Percentiles rank a stretch among this genome's conserved stretches.
Conservation (phyloP, 306 rosid species). For the Citrullus amarus region DNA sequence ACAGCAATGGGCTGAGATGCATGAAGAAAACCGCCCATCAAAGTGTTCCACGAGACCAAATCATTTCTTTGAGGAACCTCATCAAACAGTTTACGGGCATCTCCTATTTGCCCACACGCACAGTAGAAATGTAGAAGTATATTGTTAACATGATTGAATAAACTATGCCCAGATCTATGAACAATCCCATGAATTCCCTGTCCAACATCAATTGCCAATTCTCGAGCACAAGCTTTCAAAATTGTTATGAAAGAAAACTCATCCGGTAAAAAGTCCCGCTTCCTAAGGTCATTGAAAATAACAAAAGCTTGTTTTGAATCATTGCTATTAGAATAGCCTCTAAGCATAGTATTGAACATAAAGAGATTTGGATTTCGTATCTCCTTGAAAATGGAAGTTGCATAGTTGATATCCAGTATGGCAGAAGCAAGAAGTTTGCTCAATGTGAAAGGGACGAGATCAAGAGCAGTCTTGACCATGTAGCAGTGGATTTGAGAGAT, state of each 20-base stretch:
- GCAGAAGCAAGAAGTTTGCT: slow-evolving; percentile 60
- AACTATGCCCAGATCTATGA: slow-evolving; percentile 35
- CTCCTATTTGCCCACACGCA: slow-evolving; percentile 33
- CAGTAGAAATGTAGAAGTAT: slow-evolving; percentile 40
- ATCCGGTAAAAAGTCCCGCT: slow-evolving; percentile 21
- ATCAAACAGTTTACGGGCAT: slow-evolving; percentile 48
- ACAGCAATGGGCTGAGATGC: slow-evolving; percentile 28
- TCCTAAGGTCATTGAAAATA: slow-evolving; percentile 40
- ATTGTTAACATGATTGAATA: slow-evolving; percentile 41
- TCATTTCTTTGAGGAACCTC: slow-evolving; percentile 40
- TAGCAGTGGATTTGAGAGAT: slow-evolving; percentile 38
- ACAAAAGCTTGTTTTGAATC: slow-evolving; percentile 32
- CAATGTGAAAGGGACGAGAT: slow-evolving; percentile 28
- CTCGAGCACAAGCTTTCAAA: slow-evolving; percentile 47
- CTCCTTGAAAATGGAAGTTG: slow-evolving; percentile 41
- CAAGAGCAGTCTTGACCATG: slow-evolving; percentile 41
- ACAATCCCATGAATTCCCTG: slow-evolving; percentile 50
- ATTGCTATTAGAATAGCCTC: slow-evolving; percentile 42
- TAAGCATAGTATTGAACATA: slow-evolving; percentile 61
- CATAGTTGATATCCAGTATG: slow-evolving; percentile 34
- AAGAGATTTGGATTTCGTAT: slow-evolving; percentile 45
- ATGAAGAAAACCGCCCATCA: slow-evolving; percentile 54
- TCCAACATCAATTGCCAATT: slow-evolving; percentile 29
- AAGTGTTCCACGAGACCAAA: slow-evolving; percentile 51
- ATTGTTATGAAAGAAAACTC: slow-evolving; percentile 39